Base-by-base conservation (phyloP, 2,329 filamentous ascomycete species). In the Colletotrichum sp. region DNA sequence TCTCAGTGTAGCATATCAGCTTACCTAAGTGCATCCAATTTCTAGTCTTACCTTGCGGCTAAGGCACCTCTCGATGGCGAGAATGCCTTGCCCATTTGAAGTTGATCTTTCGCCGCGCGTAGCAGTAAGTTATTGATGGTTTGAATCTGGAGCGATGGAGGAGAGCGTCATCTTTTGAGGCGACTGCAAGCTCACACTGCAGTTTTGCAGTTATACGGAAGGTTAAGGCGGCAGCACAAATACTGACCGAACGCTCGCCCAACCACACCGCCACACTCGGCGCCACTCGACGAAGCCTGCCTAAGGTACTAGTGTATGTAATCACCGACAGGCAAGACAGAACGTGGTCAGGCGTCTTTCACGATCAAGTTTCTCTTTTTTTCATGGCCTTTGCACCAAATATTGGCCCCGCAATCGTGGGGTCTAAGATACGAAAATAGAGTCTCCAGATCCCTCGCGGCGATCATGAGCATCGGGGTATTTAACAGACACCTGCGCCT, bases 401-500 rank as follows among this genome's bases (percentile, higher is more conserved):
- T 3, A 61, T 72, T 30, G 28, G 28, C 36, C 61, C 72, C 72
- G 55, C 68, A 61, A 32, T 32, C 55, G 61, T 67, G 68, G 68
- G 21, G 30, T 48, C 39, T 55, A 39, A n/a, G 61, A 16, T 39
- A 16, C 24, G 52, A 39, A 57, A 61, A 71, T 66, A 61, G 30
- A 66, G 60, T 39, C 52, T 14, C 55, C 28, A 18, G 39, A 55
- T 55, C 69, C 61, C 68, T 72, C 72, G 63, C 55, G 68, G 52
- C 72, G 72, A 75, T 75, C 68, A 72, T 63, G 43, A 48, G 43
- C n/a, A 48, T 48, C n/a, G 18, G 18, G n/a, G 43, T 21, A n/a
- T 48, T 48, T 21, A 21, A 13, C 43, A 48, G 43, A 48, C n/a
- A 48, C 43, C 18, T 48, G n/a, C n/a, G 43, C n/a, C 43, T 48